Evolutionary conservation across 208 protist genomes (phyloP), one percentile per base, ranked within the genome.

Genomic region (Leishmania mexicana): DNA sequence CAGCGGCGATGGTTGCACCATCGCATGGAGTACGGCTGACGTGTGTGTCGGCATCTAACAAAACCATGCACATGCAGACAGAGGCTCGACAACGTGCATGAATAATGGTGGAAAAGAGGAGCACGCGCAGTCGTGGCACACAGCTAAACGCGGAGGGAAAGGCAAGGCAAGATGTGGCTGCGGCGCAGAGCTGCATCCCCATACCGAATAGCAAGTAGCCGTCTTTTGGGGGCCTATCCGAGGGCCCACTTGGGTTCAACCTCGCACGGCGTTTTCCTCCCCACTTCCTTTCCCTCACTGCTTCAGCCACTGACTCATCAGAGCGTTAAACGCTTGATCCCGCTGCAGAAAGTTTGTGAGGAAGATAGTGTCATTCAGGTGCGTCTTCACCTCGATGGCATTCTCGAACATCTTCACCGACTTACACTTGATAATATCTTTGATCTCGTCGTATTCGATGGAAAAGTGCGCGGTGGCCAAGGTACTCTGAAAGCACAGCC

Each of bases 301-400:
- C 81, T 92, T 91, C 47, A 97, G 80, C 94, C 94, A 97, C 74
- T 95, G 84, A 62, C 91, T 80, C 94, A 97, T 96, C 17, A 97
- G 80, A n/a, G 71, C 67, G 58, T 3, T 88, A 78, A 90, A 97
- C 6, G 91, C 89, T 45, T 95, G 88, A 75, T 97, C 91, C 2
- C 94, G 90, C 68, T 95, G 85, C 15, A 93, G 42, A 70, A 97
- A 92, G 68, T 85, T 93, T 38, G 85, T 90, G 7, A 97, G 75
- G 71, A 92, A 86, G 73, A 91, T 95, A 49, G 84, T 74, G 21
- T 89, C 89, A 49, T 87, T 89, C n/a, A 96, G 58, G 75, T 97
- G 91, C 11, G 94, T 94, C 17, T 80, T 79, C 11, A 97, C 84
- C 68, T 89, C 80, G 72, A 97, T 93, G 19, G 91, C 85, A 53